Percentiles rank a stretch among this genome's conserved stretches.
phyloP scores from a whole-genome alignment of 2,329 filamentous ascomycete species.

The Fusarium globosum region DNA sequence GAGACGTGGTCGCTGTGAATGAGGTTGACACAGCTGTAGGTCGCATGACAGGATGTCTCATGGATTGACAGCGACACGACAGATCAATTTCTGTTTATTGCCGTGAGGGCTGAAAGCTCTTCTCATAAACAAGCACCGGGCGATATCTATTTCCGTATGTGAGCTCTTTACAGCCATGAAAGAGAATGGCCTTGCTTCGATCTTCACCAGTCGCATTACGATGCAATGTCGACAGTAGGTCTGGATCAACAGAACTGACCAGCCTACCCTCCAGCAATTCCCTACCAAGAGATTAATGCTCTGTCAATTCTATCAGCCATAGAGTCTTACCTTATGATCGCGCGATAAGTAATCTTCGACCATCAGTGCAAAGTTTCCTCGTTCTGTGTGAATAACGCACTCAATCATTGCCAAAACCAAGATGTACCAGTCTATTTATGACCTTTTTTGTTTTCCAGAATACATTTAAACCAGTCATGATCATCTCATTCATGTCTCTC shows the following conservation, averaged over 20 bases:
- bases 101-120: not conserved
- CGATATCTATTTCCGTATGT: not conserved
- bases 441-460: not conserved
- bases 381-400: not conserved
- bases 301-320: not conserved
- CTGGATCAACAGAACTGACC: not conserved
- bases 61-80: not conserved
- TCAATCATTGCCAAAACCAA: not conserved
- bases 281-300: fast-evolving
- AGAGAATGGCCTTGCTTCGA: not conserved
- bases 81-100: not conserved
- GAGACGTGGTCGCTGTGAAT: not conserved
- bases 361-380: not conserved
- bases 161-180: not conserved
- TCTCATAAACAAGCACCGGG: fast-evolving
- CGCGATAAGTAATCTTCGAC: not conserved
- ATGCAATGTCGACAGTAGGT: not conserved
- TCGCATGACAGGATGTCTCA: not conserved
- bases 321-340: not conserved
- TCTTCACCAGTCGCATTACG: not conserved
- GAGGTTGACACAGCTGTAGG: not conserved
- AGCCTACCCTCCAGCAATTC: not conserved
- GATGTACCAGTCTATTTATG: not conserved
- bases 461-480: not conserved
- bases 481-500: not conserved